phyloP scores from a whole-genome alignment of 345 rosid species.

The Rhodamnia rubescens region DNA sequence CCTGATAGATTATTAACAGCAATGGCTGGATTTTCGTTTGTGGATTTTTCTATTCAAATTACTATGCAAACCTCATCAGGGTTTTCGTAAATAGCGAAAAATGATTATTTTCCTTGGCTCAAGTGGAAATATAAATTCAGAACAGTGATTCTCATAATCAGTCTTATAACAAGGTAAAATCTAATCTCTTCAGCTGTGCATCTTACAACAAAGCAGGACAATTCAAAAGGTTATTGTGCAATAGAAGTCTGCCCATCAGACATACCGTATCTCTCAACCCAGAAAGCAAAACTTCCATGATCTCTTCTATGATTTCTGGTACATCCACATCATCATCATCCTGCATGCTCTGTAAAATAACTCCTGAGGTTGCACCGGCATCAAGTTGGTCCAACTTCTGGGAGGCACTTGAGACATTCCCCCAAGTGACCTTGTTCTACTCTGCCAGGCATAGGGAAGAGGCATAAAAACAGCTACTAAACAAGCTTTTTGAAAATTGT shows the following conservation, averaged over 20 bases:
- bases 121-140: not conserved
- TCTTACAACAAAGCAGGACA: not conserved
- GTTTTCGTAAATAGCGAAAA: not conserved
- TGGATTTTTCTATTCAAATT: not conserved
- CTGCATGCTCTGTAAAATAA: conserved; percentile 19
- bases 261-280: conserved; percentile 89
- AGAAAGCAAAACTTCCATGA: conserved; percentile 76
- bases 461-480: not conserved
- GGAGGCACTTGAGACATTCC: conserved; percentile 35
- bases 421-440: conserved; percentile 53
- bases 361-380: conserved; percentile 18
- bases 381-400: conserved; percentile 24
- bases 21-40: not conserved
- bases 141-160: not conserved
- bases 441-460: conserved; percentile 25
- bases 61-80: not conserved
- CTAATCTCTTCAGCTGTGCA: not conserved
- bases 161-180: not conserved
- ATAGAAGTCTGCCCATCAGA: conserved; percentile 1
- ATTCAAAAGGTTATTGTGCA: not conserved
- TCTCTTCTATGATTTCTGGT: conserved; percentile 84
- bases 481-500: conserved; percentile 1
- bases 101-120: not conserved
- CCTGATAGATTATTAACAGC: not conserved
- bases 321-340: conserved; percentile 82